Percentiles rank a stretch among this genome's conserved stretches.
Conservation (phyloP, 805 yeast genomes). For the Myxozyma kluyveri region DNA sequence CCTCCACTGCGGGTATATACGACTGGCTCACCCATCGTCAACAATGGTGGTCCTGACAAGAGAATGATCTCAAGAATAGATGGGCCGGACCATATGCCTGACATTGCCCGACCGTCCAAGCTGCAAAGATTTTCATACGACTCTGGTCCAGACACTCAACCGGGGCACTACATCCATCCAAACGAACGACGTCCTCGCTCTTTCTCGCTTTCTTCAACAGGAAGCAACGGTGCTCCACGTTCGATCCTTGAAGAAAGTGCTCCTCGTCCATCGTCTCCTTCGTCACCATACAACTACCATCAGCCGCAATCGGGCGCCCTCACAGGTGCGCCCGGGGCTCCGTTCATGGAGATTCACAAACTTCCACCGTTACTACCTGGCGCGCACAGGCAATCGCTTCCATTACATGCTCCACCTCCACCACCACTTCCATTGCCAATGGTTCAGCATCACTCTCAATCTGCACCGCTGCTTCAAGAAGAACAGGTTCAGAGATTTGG, state of each 20-base stretch:
- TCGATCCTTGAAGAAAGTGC: not conserved
- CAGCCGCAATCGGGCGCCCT: not conserved
- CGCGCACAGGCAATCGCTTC: conserved; percentile 7
- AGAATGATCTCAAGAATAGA: no score
- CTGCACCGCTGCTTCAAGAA: no score
- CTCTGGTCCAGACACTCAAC: no score
- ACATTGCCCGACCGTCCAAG: not conserved
- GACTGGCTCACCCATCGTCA: no score
- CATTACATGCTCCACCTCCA: conserved; percentile 1
- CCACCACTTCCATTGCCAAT: not conserved
- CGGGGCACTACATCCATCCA: not conserved
- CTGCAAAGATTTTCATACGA: not conserved
- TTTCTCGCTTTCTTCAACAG: not conserved
- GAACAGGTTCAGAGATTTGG: no score
- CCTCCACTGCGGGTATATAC: no score
- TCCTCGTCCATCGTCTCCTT: not conserved
- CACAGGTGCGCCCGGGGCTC: not conserved
- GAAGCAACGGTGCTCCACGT: no score
- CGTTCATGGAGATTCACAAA: not conserved
- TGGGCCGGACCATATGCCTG: not conserved
- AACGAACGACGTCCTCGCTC: not conserved
- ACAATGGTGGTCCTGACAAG: no score
- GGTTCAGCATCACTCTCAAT: not conserved
- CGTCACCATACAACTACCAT: not conserved
- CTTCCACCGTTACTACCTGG: conserved; percentile 1